phyloP scores from a whole-genome alignment of 257 asterid species.

The Solanum dulcamara region DNA sequence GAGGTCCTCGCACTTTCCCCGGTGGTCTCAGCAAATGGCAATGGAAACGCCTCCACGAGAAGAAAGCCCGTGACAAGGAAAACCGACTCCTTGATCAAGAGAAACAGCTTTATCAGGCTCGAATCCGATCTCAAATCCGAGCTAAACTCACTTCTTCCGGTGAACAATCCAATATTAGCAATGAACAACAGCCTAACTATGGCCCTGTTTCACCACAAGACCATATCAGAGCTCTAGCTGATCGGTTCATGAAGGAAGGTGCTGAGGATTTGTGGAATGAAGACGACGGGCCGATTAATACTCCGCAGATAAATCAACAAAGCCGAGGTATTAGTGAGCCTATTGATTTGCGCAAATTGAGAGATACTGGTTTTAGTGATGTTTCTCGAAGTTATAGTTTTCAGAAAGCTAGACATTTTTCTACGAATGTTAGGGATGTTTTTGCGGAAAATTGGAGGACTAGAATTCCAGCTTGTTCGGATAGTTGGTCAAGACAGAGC shows the following conservation, averaged over 20 bases:
- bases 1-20: slow-evolving; percentile 89
- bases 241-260: slow-evolving; percentile 91
- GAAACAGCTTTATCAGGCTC: slow-evolving; percentile 77
- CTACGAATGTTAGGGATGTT: slow-evolving; percentile 18
- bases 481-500: background rate
- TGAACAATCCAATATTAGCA: slow-evolving; percentile 10
- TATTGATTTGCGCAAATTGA: slow-evolving; percentile 38
- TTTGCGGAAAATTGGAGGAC: slow-evolving; percentile 9
- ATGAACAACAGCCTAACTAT: slow-evolving; percentile 17
- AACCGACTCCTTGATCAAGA: slow-evolving; percentile 79
- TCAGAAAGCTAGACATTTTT: slow-evolving; percentile 29
- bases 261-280: slow-evolving; percentile 95
- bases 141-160: slow-evolving; percentile 31
- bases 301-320: slow-evolving; percentile 11
- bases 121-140: slow-evolving; percentile 76
- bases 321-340: slow-evolving; percentile 20
- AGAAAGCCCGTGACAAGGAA: slow-evolving; percentile 83
- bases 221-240: slow-evolving; percentile 74
- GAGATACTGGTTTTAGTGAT: background rate
- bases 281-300: slow-evolving; percentile 49
- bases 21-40: slow-evolving; percentile 98
- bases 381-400: background rate
- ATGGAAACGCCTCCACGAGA: slow-evolving; percentile 97
- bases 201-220: slow-evolving; percentile 55
- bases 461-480: slow-evolving; percentile 1